Base-by-base conservation (phyloP, 352 stramenopile genomes). In the Phytopythium vexans region DNA sequence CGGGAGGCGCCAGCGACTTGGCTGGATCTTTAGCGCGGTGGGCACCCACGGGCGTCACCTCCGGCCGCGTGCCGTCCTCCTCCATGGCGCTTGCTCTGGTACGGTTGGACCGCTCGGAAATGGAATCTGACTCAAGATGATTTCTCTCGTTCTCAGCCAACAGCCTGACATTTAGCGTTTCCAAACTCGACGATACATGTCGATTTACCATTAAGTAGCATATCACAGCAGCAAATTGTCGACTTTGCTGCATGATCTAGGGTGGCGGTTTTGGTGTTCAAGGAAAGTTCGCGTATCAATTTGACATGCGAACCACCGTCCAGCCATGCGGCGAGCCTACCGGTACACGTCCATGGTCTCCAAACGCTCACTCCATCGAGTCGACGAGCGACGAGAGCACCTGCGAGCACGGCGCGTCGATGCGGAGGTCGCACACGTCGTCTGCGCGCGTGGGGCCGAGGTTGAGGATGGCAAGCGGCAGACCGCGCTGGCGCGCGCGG, bases 401-500 rank as follows among this genome's bases (percentile, higher is more conserved):
- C 15, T 63, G 54, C 31, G 68, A 84, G 64, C 77, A 88, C 2
- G 65, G 70, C 35, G 70, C 66, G 41, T 93, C 72, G 10, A 96
- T 72, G 38, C 89, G 89, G 40, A 96, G 37, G 39, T 82, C 64
- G 45, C 82, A 83, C 14, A 93, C 36, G n/a, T 77, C 71, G 55
- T 97, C 91, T 0, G 75, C 89, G 36, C 91, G 85, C 39, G 91
- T 97, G 1, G 77, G 72, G 15, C 91, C 91, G 33, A 94, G 66
- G 56, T 97, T 97, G 12, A 97, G 49, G 44, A 97, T 91, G 37
- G 69, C 89, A 16, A 97, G 72, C 7, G 77, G 82, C 43, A 93
- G 82, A 33, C 82, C 72, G 12, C 58, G 61, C 36, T 76, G 58
- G 32, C 76, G 70, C 7, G 89, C 96, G 7, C 78, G 72, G 49